Evolutionary conservation across 768 basidiomycete genomes (phyloP), one percentile per base, ranked within the genome.

Genomic region (Boletellus ananiceps): DNA sequence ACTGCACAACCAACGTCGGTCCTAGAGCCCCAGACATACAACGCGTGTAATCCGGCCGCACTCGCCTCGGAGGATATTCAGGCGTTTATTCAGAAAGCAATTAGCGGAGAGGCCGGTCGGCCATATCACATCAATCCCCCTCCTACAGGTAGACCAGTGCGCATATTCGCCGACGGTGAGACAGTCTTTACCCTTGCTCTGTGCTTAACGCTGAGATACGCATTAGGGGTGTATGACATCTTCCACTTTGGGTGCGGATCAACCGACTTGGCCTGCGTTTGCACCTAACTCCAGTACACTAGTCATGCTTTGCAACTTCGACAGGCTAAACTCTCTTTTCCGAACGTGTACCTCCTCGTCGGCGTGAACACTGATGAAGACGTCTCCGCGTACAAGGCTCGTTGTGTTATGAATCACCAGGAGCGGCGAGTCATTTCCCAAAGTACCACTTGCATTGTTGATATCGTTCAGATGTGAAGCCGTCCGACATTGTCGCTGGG

Each of bases 401-500:
- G 78, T 23, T 84, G 86, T 7, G 81, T 96, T 52, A 91, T 97
- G 88, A 81, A 73, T n/a, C 88, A 94, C 55, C 77, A 80, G 0
- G 96, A 99, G 67, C 78, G 93, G 76, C 91, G 37, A 33, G 75
- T 59, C 55, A 51, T 34, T 12, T 11, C 32, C 5, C 3, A 7
- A 11, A 33, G 48, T 47, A 18, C 27, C 19, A 3, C 7, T 32
- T 29, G n/a, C n/a, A 13, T 51, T n/a, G 19, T 44, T 52, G n/a
- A 48, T 33, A 16, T 41, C 23, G n/a, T 33, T 45, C 44, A 88
- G 86, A 51, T 76, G 93, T 58, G 96, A 98, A 69, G 81, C 88
- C 5, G 87, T 85, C n/a, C 77, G 90, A n/a, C 92, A 98, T 65
- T 94, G 94, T 65, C 81, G 91, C 48, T 99, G 95, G 95, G 93